Percentiles rank a stretch among this genome's conserved stretches.
phyloP scores from a whole-genome alignment of 2,329 filamentous ascomycete species.

The Colletotrichum ledebouriae region DNA sequence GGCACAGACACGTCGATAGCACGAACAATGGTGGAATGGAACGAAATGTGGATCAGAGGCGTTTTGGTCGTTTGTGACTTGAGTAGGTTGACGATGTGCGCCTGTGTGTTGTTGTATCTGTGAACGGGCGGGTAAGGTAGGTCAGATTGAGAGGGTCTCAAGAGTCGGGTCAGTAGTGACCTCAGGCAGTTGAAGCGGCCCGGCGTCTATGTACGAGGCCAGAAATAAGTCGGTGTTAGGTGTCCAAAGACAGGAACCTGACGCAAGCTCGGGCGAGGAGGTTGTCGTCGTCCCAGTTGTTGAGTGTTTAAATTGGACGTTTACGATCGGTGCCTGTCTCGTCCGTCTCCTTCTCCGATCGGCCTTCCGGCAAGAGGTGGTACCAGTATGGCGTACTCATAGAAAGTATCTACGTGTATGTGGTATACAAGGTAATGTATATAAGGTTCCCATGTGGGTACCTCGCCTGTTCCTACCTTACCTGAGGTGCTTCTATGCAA shows the following conservation, averaged over 20 bases:
- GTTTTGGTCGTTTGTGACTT: conserved; percentile 23
- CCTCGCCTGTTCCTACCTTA: no score
- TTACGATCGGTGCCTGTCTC: conserved; percentile 13
- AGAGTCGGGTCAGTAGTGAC: neutral
- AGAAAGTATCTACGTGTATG: neutral
- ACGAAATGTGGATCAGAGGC: conserved; percentile 30
- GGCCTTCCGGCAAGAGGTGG: neutral
- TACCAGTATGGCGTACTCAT: neutral
- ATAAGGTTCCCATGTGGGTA: no score
- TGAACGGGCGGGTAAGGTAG: neutral
- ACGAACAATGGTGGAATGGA: conserved; percentile 26
- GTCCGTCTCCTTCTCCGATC: conserved; percentile 12
- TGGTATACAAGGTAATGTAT: neutral
- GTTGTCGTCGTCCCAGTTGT: neutral
- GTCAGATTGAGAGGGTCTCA: neutral
- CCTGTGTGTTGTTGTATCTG: conserved; percentile 21
- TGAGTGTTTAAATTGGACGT: conserved; percentile 13
- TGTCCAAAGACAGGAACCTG: conserved; percentile 14
- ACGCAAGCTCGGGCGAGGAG: conserved; percentile 27
- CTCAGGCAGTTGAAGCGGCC: conserved; percentile 2
- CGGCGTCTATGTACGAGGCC: conserved; percentile 22
- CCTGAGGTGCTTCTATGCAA: no score
- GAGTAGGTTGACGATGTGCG: conserved; percentile 17
- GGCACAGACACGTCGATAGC: conserved; percentile 27
- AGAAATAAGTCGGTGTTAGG: neutral